phyloP scores from a whole-genome alignment of 768 basidiomycete species.

The Lactarius akahatsu region DNA sequence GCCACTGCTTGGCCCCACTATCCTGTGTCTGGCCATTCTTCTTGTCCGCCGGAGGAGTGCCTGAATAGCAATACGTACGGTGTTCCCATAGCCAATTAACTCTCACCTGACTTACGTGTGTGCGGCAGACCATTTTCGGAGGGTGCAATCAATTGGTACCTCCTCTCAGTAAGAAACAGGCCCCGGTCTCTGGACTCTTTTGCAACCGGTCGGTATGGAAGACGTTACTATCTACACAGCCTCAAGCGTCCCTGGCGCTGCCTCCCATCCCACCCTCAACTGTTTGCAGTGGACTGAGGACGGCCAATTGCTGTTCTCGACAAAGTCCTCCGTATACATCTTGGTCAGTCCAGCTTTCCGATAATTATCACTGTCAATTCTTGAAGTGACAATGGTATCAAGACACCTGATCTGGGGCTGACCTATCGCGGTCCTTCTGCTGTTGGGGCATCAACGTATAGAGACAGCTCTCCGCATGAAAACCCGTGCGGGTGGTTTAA shows the following conservation, averaged over 20 bases:
- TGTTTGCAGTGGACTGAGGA: conserved; percentile 74
- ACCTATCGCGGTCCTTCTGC: conserved; percentile 59
- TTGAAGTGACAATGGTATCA: conserved; percentile 4
- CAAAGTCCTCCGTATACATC: conserved; percentile 65
- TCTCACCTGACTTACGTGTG: not conserved
- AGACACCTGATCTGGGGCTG: conserved; percentile 78
- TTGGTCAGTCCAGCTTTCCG: conserved; percentile 46
- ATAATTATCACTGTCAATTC: not conserved
- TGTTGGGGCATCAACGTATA: conserved; percentile 39
- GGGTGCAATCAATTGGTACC: not conserved
- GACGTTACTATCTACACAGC: conserved; percentile 45
- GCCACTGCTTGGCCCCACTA: not conserved
- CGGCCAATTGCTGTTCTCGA: conserved; percentile 67
- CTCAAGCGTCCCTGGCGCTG: conserved; percentile 57
- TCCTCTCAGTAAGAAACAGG: not conserved
- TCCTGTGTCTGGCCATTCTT: not conserved
- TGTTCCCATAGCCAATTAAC: not conserved
- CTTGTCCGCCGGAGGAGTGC: not conserved
- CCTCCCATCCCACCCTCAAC: conserved; percentile 54
- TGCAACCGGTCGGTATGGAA: conserved; percentile 19
- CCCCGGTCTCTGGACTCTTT: not conserved
- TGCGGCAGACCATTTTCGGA: not conserved
- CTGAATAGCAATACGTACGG: not conserved
- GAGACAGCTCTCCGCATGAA: conserved; percentile 25
- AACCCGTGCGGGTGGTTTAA: conserved; percentile 63